A percentile compares a stretch with the other conserved stretches of the same genome.
phyloP scores from a whole-genome alignment of 2,329 filamentous ascomycete genomes.

The Xylariales sp. region DNA sequence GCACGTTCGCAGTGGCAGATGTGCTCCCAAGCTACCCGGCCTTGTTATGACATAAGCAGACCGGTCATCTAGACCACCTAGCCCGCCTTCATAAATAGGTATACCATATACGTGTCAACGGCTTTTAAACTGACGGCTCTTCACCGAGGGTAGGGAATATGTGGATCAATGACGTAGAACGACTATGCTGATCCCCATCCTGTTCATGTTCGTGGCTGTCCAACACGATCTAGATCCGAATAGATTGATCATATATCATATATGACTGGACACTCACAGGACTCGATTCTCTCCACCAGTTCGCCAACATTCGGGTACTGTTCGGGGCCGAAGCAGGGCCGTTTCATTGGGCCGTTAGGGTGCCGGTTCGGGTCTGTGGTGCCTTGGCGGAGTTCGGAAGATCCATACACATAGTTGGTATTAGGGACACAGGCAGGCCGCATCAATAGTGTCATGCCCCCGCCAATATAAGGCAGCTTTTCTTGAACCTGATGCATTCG shows the following conservation, averaged over 20 bases:
- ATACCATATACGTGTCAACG: conserved; percentile 14
- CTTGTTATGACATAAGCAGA: neutral
- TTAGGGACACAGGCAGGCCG: conserved; percentile 1
- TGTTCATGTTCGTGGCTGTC: neutral
- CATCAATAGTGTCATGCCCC: conserved; percentile 21
- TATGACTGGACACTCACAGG: too few relatives aligned
- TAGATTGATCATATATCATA: too few relatives aligned
- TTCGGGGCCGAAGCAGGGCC: neutral
- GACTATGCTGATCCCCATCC: neutral
- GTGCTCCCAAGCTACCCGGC: neutral
- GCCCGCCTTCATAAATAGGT: neutral
- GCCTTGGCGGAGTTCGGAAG: neutral
- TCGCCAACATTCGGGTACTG: neutral
- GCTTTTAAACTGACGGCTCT: neutral
- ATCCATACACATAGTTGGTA: neutral
- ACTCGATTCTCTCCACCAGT: too few relatives aligned
- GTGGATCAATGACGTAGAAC: neutral
- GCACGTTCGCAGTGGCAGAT: conserved; percentile 8
- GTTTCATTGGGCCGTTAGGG: neutral
- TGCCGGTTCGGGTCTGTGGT: neutral
- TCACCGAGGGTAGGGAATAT: neutral
- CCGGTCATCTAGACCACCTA: neutral
- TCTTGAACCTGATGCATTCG: neutral
- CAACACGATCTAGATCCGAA: too few relatives aligned
- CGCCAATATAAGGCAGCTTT: neutral